A percentile compares a stretch with the other conserved stretches of the same genome.
These are phyloP conservation scores for Actinomortierella ambigua DNA, from an alignment of 371 early-diverging fungal genomes.

Conservation along the genomic window DNA sequence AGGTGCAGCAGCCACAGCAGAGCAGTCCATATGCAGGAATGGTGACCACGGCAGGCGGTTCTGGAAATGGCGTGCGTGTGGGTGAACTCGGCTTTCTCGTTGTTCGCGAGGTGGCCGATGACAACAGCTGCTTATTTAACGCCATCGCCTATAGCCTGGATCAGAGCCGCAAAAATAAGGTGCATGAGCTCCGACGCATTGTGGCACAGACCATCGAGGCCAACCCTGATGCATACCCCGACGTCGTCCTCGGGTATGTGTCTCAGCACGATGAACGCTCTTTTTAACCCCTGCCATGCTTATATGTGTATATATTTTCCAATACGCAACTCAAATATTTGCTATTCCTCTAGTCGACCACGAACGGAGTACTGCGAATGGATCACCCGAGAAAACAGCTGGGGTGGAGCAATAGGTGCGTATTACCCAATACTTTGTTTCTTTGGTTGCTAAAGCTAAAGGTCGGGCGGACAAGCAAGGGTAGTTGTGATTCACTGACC, in stretches of 20 bases:
- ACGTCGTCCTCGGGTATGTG: slow-evolving; percentile 33
- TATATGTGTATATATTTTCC: no score
- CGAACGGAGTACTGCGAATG: slow-evolving; percentile 50
- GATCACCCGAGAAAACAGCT: slow-evolving; percentile 56
- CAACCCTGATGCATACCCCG: slow-evolving; percentile 32
- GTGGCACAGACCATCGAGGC: slow-evolving; percentile 29
- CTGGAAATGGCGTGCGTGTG: slow-evolving; percentile 20
- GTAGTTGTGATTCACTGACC: no score
- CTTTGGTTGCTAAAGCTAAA: no score
- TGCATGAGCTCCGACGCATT: slow-evolving; percentile 34
- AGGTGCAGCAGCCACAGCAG: background rate
- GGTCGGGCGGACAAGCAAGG: no score
- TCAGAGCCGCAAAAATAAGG: slow-evolving; percentile 27
- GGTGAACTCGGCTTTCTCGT: slow-evolving; percentile 38
- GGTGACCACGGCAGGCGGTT: background rate
- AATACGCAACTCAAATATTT: no score
- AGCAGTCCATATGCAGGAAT: background rate
- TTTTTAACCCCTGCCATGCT: no score
- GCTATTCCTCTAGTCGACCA: slow-evolving; percentile 20
- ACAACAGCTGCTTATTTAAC: slow-evolving; percentile 46
- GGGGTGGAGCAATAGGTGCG: slow-evolving; percentile 71
- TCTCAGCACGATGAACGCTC: no score
- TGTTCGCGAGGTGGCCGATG: slow-evolving; percentile 38
- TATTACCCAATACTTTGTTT: background rate
- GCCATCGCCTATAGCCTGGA: slow-evolving; percentile 39